Evolutionary conservation across 2,329 filamentous ascomycete species (phyloP), one percentile per base, ranked within the genome.

Genomic region (Hypomyces perniciosus): DNA sequence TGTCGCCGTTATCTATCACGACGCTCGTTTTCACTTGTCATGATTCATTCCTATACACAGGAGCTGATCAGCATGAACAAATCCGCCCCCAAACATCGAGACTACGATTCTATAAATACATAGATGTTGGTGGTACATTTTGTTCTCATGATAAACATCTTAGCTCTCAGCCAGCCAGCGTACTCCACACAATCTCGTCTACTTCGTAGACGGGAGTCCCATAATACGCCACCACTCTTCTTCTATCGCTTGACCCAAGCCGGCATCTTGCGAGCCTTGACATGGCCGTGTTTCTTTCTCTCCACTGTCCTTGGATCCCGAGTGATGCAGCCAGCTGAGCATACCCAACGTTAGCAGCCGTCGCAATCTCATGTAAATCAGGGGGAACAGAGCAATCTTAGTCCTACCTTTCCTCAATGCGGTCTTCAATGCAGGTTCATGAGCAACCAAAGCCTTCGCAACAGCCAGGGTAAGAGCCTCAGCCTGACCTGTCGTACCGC

Each of bases 211-310:
- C 42, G 42, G 29, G 42, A 33, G 26, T 46, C 28, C 35, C 29
- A 49, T 20, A 20, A 20, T 20, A 53, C 38, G 46, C 28, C 31
- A 29, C 42, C 41, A 38, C 27, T 5, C 29, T 44, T 44, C 28
- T 28, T 44, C 47, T 77, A 83, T 73, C 80, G 74, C 83, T 96
- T 97, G 79, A 97, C 91, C 93, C 95, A 99, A 62, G 93, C 81
- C 54, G 92, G 92, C 83, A 87, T 95, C 84, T 99, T 99, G 73
- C 93, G 88, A 52, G 93, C 92, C 80, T 99, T 99, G 74, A 95
- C 72, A 65, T 90, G 89, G 61, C 93, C 95, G 51, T 90, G 83
- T 81, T 99, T 97, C 85, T 99, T 99, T 69, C 93, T 92, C 75
- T 99, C 93, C 60, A 99, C 95, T 65, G 79, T 84, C 74, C 92